Percentiles rank a stretch among this genome's conserved stretches.
Evolutionary conservation across 257 asterid genomes (phyloP).

Genomic region (Paraleonurus japonicus): DNA sequence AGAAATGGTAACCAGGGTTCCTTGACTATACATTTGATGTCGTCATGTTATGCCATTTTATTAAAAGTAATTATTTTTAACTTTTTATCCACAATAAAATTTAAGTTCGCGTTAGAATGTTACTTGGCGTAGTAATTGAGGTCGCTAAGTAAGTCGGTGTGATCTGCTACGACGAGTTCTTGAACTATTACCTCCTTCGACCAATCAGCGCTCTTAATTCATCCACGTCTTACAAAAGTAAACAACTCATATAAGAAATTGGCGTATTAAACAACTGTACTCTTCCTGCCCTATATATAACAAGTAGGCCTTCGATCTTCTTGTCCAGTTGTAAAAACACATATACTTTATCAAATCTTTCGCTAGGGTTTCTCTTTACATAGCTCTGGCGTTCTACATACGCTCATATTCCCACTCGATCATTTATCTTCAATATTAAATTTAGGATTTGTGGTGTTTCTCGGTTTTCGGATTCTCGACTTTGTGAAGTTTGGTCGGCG

Average conservation of each 20-base stretch:
- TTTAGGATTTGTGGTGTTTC: background rate
- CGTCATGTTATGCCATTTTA: too few relatives aligned
- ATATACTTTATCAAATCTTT: background rate
- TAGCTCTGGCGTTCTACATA: background rate
- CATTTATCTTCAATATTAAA: background rate
- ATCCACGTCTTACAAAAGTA: slow-evolving; percentile 5
- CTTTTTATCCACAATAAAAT: background rate
- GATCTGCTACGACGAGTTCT: slow-evolving; percentile 11
- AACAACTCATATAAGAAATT: background rate
- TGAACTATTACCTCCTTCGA: background rate
- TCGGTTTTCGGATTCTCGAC: background rate
- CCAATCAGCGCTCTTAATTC: background rate
- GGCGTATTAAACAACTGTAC: background rate
- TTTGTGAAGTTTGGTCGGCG: slow-evolving; percentile 8
- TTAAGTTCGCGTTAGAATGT: too few relatives aligned
- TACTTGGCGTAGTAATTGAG: background rate
- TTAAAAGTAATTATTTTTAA: too few relatives aligned
- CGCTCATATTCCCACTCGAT: background rate
- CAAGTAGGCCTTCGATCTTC: background rate
- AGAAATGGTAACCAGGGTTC: too few relatives aligned
- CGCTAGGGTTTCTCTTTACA: slow-evolving; percentile 33
- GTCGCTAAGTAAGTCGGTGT: background rate
- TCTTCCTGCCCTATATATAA: background rate
- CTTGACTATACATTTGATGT: too few relatives aligned
- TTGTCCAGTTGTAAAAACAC: background rate